These are phyloP conservation scores for Penicillium sp. DNA, from an alignment of 2,329 filamentous ascomycete genomes.

Conservation along the genomic window DNA sequence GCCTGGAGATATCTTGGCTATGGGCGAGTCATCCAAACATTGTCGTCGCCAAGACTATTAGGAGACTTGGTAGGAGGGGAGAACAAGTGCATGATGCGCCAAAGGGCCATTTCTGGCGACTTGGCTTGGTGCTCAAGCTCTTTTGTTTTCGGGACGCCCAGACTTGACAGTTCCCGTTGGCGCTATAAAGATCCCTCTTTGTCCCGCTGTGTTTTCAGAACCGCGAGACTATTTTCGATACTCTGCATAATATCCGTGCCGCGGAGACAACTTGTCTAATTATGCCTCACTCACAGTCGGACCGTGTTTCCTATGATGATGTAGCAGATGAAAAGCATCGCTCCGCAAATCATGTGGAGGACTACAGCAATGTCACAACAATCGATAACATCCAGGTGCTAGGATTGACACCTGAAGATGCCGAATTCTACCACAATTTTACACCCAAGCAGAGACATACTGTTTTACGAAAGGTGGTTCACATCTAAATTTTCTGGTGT, in stretches of 20 bases:
- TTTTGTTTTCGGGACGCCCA: not conserved
- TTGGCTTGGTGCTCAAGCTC: constrained; percentile 1
- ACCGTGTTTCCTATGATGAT: not conserved
- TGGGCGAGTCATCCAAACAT: not conserved
- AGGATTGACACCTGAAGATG: constrained; percentile 17
- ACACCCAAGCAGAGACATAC: constrained; percentile 9
- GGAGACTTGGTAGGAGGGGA: not conserved
- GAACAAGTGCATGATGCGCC: not conserved
- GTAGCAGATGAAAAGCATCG: not conserved
- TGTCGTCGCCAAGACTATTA: not conserved
- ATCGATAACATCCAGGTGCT: constrained; percentile 14
- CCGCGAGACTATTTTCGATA: not conserved
- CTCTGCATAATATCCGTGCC: not conserved
- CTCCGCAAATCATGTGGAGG: not conserved
- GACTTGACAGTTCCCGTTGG: not conserved
- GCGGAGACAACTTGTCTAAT: not conserved
- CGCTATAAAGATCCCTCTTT: not conserved
- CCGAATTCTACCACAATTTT: constrained; percentile 13
- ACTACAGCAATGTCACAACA: not conserved
- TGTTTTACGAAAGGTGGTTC: constrained; percentile 14
- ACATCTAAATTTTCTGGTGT: too few species aligned
- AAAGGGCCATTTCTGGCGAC: not conserved
- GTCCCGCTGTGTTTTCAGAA: not conserved
- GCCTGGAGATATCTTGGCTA: constrained; percentile 1
- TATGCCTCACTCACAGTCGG: not conserved